Evolutionary conservation across 2,329 filamentous ascomycete species (phyloP).

Genomic region (Colletotrichum destructivum): DNA sequence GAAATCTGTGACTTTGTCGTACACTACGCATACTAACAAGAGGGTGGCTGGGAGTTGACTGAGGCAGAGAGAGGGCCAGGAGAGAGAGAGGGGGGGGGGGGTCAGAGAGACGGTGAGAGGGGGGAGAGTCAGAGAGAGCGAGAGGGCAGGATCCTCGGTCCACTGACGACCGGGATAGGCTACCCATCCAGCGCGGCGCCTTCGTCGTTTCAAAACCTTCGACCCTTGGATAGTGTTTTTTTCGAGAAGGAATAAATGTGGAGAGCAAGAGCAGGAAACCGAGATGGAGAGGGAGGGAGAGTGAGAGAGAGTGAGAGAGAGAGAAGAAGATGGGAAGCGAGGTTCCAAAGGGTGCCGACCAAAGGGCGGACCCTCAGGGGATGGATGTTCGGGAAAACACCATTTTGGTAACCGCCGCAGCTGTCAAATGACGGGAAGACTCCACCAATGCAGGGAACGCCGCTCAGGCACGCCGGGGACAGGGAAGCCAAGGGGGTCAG

Average conservation of each 20-base stretch:
- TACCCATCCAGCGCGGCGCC: slow-evolving; percentile 3
- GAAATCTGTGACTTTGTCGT: background rate
- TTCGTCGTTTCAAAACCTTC: slow-evolving; percentile 31
- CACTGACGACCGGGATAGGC: slow-evolving; percentile 9
- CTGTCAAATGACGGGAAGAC: slow-evolving; percentile 42
- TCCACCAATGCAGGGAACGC: slow-evolving; percentile 34
- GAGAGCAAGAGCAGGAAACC: background rate
- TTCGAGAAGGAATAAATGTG: slow-evolving; percentile 37
- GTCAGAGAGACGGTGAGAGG: too few species aligned
- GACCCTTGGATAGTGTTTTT: background rate
- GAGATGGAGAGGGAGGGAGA: background rate
- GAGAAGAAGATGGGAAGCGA: slow-evolving; percentile 2
- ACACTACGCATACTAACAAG: too few species aligned
- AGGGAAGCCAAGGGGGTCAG: too few species aligned
- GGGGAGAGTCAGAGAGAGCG: too few species aligned
- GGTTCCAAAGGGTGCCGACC: slow-evolving; percentile 14
- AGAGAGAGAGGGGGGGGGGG: too few species aligned
- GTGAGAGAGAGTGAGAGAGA: background rate
- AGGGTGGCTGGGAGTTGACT: too few species aligned
- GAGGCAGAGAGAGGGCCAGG: too few species aligned
- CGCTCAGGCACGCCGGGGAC: slow-evolving; percentile 2
- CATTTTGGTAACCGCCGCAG: slow-evolving; percentile 38
- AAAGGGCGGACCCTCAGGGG: background rate
- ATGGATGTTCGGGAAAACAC: slow-evolving; percentile 36
- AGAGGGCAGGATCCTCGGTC: background rate